A percentile compares a stretch with the other conserved stretches of the same genome.
These are phyloP conservation scores for Ophiognomonia clavigignenti-juglandacearum DNA, from an alignment of 2,329 filamentous ascomycete genomes.

Conservation along the genomic window DNA sequence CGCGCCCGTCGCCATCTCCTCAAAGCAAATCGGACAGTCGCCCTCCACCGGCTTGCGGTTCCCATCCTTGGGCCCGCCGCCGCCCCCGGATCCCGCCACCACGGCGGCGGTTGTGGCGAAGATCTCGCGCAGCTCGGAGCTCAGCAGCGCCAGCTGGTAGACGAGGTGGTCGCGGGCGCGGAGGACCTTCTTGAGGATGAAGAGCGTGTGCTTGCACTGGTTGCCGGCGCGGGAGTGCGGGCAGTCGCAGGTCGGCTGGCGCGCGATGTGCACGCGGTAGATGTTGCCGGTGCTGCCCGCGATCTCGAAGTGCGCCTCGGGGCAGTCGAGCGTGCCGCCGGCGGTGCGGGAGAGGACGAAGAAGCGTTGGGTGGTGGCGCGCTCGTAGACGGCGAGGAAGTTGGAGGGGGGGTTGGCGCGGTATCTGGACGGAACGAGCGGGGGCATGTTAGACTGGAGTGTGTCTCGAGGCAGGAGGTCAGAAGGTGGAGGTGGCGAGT, in stretches of 20 bases:
- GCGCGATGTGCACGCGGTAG: conserved; percentile 51
- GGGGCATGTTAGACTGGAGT: conserved; percentile 18
- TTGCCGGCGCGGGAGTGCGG: conserved; percentile 48
- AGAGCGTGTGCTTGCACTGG: conserved; percentile 63
- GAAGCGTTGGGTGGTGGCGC: conserved; percentile 38
- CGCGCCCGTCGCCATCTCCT: conserved; percentile 32
- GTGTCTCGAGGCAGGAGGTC: conserved; percentile 28
- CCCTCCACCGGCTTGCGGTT: conserved; percentile 46
- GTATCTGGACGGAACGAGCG: conserved; percentile 21
- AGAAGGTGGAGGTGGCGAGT: not conserved
- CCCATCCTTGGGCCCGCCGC: conserved; percentile 25
- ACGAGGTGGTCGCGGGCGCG: conserved; percentile 49
- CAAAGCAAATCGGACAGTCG: conserved; percentile 55
- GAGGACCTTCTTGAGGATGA: conserved; percentile 55
- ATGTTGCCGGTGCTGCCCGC: conserved; percentile 63
- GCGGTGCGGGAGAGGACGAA: conserved; percentile 39
- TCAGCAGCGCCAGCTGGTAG: conserved; percentile 59
- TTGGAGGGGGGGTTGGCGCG: too few species aligned
- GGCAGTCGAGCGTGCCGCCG: conserved; percentile 30
- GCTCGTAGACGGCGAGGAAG: conserved; percentile 25
- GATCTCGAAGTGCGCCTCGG: conserved; percentile 51
- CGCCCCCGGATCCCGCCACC: conserved; percentile 17
- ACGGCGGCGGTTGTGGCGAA: conserved; percentile 47
- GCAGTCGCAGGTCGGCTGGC: conserved; percentile 50
- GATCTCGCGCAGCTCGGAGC: conserved; percentile 54